phyloP scores from a whole-genome alignment of 2,329 filamentous ascomycete genomes.

The Aspergillus phoenicis region DNA sequence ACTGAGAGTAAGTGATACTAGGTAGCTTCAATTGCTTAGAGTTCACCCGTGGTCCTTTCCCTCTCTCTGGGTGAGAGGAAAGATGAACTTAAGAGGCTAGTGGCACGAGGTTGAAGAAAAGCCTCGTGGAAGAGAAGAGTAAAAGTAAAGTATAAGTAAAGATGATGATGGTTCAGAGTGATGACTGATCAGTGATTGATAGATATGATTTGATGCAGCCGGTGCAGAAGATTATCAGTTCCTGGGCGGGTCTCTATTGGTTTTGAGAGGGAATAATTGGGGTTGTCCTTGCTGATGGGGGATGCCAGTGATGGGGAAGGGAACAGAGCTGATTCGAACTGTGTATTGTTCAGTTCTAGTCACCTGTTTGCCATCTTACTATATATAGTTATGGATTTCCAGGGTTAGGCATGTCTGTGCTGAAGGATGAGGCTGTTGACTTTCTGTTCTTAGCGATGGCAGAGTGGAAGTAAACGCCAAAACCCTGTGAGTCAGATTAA shows the following conservation, averaged over 20 bases:
- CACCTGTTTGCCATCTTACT: neutral
- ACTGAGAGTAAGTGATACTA: too few species aligned
- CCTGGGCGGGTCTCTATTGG: conserved; percentile 1
- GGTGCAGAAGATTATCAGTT: neutral
- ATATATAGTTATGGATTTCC: conserved; percentile 2
- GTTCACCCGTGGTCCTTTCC: too few species aligned
- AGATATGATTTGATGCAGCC: neutral
- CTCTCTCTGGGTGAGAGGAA: too few species aligned
- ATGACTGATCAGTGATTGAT: neutral
- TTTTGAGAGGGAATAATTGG: conserved; percentile 6
- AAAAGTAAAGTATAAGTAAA: too few species aligned
- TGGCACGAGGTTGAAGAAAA: neutral
- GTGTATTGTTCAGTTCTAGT: neutral
- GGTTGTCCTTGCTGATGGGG: conserved; percentile 7
- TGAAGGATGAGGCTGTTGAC: neutral
- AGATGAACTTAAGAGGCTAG: too few species aligned
- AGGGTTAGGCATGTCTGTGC: neutral
- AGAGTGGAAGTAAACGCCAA: neutral
- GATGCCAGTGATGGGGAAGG: too few species aligned
- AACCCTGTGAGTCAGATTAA: neutral
- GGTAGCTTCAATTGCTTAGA: too few species aligned
- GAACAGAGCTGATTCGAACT: too few species aligned
- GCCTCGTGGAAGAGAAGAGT: neutral
- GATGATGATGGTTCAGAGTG: neutral
- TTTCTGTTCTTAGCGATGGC: neutral